A percentile compares a stretch with the other conserved stretches of the same genome.
phyloP scores from a whole-genome alignment of 805 yeast genomes.

The Kodamaea sagamina region DNA sequence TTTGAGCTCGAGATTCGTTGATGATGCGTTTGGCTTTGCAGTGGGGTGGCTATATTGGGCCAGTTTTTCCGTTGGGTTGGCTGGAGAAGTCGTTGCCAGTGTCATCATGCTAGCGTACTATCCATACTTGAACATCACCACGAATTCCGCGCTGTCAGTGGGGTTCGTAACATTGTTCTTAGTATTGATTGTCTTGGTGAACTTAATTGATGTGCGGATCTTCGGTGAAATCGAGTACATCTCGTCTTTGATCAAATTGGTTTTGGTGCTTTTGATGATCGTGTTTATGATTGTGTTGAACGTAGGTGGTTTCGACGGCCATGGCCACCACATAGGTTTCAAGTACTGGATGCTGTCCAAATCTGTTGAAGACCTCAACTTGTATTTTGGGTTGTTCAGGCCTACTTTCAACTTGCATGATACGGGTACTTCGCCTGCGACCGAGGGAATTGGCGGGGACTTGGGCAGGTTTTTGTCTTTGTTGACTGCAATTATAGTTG shows the following conservation, averaged over 20 bases:
- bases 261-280: constrained; percentile 53
- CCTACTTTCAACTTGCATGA: constrained; percentile 72
- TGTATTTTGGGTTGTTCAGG: constrained; percentile 71
- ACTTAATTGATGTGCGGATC: constrained; percentile 66
- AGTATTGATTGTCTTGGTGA: constrained; percentile 48
- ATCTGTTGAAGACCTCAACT: constrained; percentile 46
- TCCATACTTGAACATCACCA: constrained; percentile 53
- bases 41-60: constrained; percentile 75
- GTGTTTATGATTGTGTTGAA: constrained; percentile 67
- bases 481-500: constrained; percentile 59
- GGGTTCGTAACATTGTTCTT: constrained; percentile 69
- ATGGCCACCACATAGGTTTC: constrained; percentile 53
- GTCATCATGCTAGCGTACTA: constrained; percentile 74
- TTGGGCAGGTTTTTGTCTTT: constrained; percentile 63
- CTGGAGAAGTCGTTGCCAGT: constrained; percentile 80
- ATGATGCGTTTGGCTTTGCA: constrained; percentile 76
- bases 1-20: constrained; percentile 70
- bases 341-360: constrained; percentile 63
- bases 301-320: constrained; percentile 48
- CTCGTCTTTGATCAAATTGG: constrained; percentile 58
- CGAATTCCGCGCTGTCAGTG: constrained; percentile 41
- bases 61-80: constrained; percentile 69
- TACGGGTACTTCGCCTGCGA: constrained; percentile 50
- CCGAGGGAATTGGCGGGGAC: constrained; percentile 59
- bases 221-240: constrained; percentile 76